Base-by-base conservation (phyloP, 495 filamentous ascomycete species). In the Aeminium ludgeri region DNA sequence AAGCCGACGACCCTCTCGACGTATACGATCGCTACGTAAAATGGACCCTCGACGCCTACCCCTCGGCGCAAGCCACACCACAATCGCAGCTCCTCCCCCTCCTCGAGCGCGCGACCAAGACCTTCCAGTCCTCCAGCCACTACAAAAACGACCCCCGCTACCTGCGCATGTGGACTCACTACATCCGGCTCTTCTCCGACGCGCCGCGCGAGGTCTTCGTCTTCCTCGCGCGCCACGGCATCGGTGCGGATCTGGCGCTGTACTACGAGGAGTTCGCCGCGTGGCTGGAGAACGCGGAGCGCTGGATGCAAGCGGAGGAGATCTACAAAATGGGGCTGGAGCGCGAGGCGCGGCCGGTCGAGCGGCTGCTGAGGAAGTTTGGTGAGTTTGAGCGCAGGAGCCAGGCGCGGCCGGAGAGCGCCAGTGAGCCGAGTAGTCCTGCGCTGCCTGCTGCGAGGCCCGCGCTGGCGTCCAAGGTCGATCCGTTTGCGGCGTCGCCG, bases 231-330 rank as follows among this genome's bases (percentile, higher is more conserved):
- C 81, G 87, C 17, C 85, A 96, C 45, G 69, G 69, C 42, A 80
- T 96, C 44, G 89, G 86, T 34, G 86, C 94, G 50, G 66, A 72
- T 1, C 65, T 97, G 8, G 89, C 89, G 0, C 61, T 95, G n/a
- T 97, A 86, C 54, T 96, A 97, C 58, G 89, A 97, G 53, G 91
- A 96, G 51, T 96, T 91, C 61, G 86, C 89, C 0, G 79, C 72
- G 0, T 92, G 86, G 81, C 60, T 97, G 15, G 89, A 97, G 62
- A 67, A 73, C 36, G 78, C 76, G 10, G 84, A 79, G 13, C 69
- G 86, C 36, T 94, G 87, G 83, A 69, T 68, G 6, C 89, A 96
- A 56, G 89, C 91, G 6, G 83, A 91, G 41, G 91, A 97, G 57
- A 78, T 97, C 1, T 97, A 89, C 49, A 72, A 73, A 45, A 65